These are phyloP conservation scores for Teunomyces lycoperdinae DNA, from an alignment of 805 yeast genomes.

Conservation along the genomic window DNA sequence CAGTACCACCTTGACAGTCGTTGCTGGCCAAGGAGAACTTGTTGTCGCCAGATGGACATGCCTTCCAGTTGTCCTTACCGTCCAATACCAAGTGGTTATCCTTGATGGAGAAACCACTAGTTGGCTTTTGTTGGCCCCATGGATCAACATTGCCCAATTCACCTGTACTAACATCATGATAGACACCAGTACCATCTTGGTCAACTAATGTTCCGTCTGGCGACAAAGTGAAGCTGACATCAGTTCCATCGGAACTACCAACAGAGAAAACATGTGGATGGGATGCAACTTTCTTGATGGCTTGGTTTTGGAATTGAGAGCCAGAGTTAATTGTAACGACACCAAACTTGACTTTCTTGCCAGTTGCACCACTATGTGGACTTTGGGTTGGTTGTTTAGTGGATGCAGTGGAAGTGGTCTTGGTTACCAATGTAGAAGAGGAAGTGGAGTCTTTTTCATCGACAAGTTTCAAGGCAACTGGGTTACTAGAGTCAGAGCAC, in stretches of 20 bases:
- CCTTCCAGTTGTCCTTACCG: constrained; percentile 35
- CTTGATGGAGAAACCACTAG: constrained; percentile 38
- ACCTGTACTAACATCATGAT: constrained; percentile 27
- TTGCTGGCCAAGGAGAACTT: constrained; percentile 23
- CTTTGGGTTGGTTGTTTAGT: neutral
- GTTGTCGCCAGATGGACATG: constrained; percentile 33
- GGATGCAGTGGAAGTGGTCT: constrained; percentile 2
- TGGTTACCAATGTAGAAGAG: neutral
- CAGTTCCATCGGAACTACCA: constrained; percentile 30
- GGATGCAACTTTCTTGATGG: constrained; percentile 25
- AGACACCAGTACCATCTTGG: constrained; percentile 29
- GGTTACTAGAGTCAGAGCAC: constrained; percentile 9
- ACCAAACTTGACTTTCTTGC: constrained; percentile 12
- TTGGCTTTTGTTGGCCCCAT: constrained; percentile 28
- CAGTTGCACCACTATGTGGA: neutral
- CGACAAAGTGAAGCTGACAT: constrained; percentile 21
- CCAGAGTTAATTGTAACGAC: constrained; percentile 24
- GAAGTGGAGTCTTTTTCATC: constrained; percentile 1
- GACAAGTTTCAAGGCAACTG: constrained; percentile 9
- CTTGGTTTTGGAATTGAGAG: constrained; percentile 20
- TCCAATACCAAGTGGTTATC: constrained; percentile 36
- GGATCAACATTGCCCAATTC: constrained; percentile 33
- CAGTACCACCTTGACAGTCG: constrained; percentile 28
- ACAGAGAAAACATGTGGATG: constrained; percentile 35
- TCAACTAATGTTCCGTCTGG: constrained; percentile 29